Evolutionary conservation across 441 rosid genomes (phyloP).

Genomic region (Erodium texanum): DNA sequence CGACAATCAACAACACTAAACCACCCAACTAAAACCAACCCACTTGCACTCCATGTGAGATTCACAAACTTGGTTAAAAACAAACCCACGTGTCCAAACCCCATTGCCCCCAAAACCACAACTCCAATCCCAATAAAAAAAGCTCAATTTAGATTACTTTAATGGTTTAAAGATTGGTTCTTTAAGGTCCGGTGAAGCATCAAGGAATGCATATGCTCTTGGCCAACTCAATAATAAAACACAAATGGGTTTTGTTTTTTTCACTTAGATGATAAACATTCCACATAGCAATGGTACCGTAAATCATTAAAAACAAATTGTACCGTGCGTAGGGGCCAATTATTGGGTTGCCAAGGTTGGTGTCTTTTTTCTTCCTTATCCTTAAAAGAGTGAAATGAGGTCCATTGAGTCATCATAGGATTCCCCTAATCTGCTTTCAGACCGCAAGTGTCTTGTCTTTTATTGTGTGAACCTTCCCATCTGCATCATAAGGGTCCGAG

Average conservation of each 20-base stretch:
- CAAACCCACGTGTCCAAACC: not conserved
- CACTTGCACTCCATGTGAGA: conserved; percentile 8
- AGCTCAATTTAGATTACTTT: too few species aligned
- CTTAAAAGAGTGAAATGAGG: not conserved
- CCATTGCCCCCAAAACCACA: not conserved
- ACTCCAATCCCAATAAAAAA: not conserved
- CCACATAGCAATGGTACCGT: conserved; percentile 1
- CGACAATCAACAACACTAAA: not conserved
- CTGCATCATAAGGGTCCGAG: conserved; percentile 23
- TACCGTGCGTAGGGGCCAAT: not conserved
- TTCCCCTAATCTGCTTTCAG: not conserved
- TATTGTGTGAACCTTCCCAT: too few species aligned
- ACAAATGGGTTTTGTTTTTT: not conserved
- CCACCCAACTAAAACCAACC: conserved; percentile 14
- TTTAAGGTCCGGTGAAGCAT: not conserved
- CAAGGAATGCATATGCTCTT: not conserved
- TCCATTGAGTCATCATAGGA: not conserved
- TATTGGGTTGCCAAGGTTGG: not conserved
- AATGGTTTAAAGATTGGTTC: too few species aligned
- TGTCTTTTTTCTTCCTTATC: not conserved
- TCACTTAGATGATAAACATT: not conserved
- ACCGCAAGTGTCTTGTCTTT: too few species aligned
- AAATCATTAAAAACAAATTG: not conserved
- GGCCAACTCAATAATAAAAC: not conserved
- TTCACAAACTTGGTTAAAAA: not conserved